phyloP scores from a whole-genome alignment of 148 eudicot genomes.

The Heliamphora exappendiculata region DNA sequence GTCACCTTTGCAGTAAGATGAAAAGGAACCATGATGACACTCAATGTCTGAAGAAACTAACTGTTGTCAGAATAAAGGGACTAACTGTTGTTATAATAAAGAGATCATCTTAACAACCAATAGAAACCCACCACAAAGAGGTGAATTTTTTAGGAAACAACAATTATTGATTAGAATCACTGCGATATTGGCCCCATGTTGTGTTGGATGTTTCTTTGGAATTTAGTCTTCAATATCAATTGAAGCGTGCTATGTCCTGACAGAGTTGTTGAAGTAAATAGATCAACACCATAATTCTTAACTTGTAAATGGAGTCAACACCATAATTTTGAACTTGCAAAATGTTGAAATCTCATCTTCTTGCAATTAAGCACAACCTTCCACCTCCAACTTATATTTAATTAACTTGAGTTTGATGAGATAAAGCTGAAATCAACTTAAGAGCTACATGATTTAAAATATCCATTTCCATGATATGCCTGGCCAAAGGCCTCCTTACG shows the following conservation, averaged over 20 bases:
- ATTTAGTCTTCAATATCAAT: not conserved
- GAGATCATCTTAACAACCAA: not conserved
- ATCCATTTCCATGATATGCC: not conserved
- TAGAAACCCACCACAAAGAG: not conserved
- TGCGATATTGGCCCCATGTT: not conserved
- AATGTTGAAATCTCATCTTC: not conserved
- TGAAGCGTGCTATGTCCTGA: not conserved
- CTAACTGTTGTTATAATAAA: not conserved
- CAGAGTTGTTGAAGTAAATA: not conserved
- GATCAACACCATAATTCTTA: not conserved
- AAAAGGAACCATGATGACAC: not conserved
- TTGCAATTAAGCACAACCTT: not conserved
- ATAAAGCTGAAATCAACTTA: not conserved
- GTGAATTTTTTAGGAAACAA: not conserved
- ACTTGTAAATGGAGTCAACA: not conserved
- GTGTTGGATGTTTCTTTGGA: not conserved
- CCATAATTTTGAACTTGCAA: not conserved
- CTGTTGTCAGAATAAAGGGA: not conserved
- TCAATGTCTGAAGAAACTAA: not conserved
- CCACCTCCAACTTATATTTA: not conserved
- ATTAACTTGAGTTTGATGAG: not conserved
- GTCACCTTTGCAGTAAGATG: not conserved
- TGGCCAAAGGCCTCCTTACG: not conserved
- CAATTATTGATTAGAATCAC: not conserved
- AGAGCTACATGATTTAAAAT: not conserved